These are phyloP conservation scores for Circinella minor DNA, from an alignment of 371 early-diverging fungal species.

Conservation along the genomic window DNA sequence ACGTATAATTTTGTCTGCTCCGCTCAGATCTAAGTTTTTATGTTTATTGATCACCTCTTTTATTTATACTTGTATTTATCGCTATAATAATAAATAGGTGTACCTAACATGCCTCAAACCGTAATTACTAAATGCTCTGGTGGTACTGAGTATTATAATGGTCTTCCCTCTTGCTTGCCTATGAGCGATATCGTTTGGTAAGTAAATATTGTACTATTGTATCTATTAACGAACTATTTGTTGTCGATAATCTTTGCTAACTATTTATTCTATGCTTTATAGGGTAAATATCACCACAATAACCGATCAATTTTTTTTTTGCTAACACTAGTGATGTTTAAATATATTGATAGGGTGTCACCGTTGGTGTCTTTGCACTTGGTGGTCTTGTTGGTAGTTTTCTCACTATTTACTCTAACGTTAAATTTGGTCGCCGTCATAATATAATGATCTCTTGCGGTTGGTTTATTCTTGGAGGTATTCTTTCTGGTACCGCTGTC, in stretches of 20 bases:
- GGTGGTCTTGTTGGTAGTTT: conserved; percentile 53
- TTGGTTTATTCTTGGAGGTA: conserved; percentile 44
- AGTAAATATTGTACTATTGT: too few species aligned
- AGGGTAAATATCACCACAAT: neutral
- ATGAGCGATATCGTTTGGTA: conserved; percentile 44
- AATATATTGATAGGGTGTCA: conserved; percentile 36
- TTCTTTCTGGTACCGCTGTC: conserved; percentile 42
- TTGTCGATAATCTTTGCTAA: neutral
- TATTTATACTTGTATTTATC: neutral
- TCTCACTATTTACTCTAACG: conserved; percentile 43
- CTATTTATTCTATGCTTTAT: neutral
- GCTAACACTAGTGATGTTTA: neutral
- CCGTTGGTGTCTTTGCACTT: conserved; percentile 48
- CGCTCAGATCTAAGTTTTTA: too few species aligned
- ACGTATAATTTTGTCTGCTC: too few species aligned
- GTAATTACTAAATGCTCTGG: conserved; percentile 40
- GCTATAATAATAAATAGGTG: conserved; percentile 32
- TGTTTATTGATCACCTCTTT: neutral
- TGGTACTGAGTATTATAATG: conserved; percentile 23
- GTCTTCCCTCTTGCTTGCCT: conserved; percentile 49
- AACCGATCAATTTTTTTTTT: neutral
- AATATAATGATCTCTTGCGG: conserved; percentile 45
- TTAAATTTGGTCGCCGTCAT: conserved; percentile 42
- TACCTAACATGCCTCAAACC: conserved; percentile 52
- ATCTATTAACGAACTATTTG: too few species aligned